phyloP scores from a whole-genome alignment of 2,329 filamentous ascomycete genomes.

The Trichoderma pleuroti region DNA sequence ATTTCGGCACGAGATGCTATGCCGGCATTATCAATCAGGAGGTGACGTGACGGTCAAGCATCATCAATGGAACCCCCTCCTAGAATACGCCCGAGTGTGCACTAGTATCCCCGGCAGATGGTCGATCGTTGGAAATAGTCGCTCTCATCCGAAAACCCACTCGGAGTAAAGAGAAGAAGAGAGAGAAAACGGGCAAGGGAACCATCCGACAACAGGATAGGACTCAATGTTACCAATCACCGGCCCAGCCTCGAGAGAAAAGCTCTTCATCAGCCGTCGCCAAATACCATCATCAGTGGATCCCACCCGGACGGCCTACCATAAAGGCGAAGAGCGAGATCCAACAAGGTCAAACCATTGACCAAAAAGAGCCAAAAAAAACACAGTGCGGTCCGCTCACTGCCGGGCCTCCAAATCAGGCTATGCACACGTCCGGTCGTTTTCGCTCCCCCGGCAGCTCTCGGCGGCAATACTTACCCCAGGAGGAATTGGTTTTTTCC shows the following conservation, averaged over 20 bases:
- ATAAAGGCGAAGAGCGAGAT: constrained; percentile 11
- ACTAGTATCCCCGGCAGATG: background rate
- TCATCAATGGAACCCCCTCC: background rate
- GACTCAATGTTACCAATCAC: background rate
- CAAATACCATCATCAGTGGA: background rate
- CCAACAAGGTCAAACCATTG: background rate
- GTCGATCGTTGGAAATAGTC: background rate
- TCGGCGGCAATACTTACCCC: background rate
- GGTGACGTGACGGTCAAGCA: constrained; percentile 6
- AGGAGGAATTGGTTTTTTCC: background rate
- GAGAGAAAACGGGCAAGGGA: no score
- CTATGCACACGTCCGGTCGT: background rate
- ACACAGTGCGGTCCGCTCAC: background rate
- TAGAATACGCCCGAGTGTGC: background rate
- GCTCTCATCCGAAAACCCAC: background rate
- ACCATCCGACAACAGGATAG: background rate
- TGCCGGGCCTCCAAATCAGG: background rate
- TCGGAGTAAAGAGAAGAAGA: background rate
- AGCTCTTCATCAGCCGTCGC: background rate
- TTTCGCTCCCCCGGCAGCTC: background rate
- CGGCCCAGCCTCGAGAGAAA: background rate
- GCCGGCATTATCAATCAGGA: constrained; percentile 3
- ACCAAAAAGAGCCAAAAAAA: background rate
- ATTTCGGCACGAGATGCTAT: background rate
- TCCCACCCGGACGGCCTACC: background rate